Evolutionary conservation across 331 rosid genomes (phyloP).

Genomic region (Arachis monticola): DNA sequence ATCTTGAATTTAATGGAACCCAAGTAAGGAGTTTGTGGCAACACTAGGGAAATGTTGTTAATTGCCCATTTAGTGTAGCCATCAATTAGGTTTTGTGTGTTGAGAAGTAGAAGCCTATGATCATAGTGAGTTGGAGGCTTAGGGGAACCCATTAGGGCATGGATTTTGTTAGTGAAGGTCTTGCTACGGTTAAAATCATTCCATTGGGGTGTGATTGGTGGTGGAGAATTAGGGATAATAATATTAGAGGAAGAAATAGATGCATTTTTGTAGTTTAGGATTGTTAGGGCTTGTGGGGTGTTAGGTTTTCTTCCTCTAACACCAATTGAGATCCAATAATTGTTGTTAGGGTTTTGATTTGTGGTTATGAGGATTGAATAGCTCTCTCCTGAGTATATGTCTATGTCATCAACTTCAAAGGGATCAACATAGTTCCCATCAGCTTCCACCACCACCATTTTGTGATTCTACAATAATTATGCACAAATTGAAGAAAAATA

Average conservation of each 20-base stretch:
- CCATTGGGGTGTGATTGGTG: too few species aligned
- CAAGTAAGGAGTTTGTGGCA: constrained; percentile 64
- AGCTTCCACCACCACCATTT: constrained; percentile 68
- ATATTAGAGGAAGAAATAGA: constrained; percentile 36
- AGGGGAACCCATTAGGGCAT: too few species aligned
- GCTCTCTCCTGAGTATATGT: constrained; percentile 78
- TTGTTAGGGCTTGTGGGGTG: constrained; percentile 59
- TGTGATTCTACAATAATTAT: constrained; percentile 53
- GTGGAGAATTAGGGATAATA: too few species aligned
- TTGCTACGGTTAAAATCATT: too few species aligned
- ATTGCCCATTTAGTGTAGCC: constrained; percentile 67
- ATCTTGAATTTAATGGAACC: constrained; percentile 55
- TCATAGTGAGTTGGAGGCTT: neutral
- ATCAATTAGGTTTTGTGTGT: constrained; percentile 61
- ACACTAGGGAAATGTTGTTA: constrained; percentile 43
- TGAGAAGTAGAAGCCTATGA: constrained; percentile 64
- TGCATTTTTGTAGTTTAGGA: constrained; percentile 57
- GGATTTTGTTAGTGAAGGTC: too few species aligned
- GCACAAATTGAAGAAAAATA: neutral
- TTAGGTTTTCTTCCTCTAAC: constrained; percentile 57
- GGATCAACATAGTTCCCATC: constrained; percentile 69
- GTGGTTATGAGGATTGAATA: constrained; percentile 75
- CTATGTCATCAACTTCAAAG: constrained; percentile 52
- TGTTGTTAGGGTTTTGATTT: constrained; percentile 53
- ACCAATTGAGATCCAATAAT: constrained; percentile 69